phyloP scores from a whole-genome alignment of 2,329 filamentous ascomycete species.

The Exophiala sp. region DNA sequence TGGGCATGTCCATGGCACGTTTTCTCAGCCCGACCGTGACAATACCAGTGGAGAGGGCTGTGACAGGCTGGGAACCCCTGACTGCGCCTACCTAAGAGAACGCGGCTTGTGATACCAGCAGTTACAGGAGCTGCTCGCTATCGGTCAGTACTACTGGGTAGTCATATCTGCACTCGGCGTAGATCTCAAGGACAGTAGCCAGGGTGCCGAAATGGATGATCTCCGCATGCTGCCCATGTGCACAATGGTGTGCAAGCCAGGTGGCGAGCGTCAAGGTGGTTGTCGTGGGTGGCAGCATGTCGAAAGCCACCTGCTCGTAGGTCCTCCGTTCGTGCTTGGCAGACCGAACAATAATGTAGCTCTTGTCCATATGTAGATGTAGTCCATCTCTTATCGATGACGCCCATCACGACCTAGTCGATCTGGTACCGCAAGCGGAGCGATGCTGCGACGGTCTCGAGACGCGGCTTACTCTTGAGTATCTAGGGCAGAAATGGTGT shows the following conservation, averaged over 20 bases:
- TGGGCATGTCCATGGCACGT: background rate
- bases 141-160: background rate
- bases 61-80: background rate
- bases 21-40: background rate
- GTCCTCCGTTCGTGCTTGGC: background rate
- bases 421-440: background rate
- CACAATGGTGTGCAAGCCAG: background rate
- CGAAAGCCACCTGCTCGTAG: too few relatives aligned
- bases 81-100: background rate
- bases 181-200: background rate
- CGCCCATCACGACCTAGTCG: background rate
- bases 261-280: background rate
- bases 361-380: background rate
- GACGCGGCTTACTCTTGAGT: background rate
- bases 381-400: background rate
- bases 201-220: background rate
- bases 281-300: background rate
- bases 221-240: background rate
- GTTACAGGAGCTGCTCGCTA: background rate
- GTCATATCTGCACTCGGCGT: background rate
- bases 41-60: background rate
- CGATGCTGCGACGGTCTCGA: background rate
- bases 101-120: too few relatives aligned
- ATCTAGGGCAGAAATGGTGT: background rate
- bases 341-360: too few relatives aligned